Base-by-base conservation (phyloP, 148 eudicot species). In the Beta vulgaris region DNA sequence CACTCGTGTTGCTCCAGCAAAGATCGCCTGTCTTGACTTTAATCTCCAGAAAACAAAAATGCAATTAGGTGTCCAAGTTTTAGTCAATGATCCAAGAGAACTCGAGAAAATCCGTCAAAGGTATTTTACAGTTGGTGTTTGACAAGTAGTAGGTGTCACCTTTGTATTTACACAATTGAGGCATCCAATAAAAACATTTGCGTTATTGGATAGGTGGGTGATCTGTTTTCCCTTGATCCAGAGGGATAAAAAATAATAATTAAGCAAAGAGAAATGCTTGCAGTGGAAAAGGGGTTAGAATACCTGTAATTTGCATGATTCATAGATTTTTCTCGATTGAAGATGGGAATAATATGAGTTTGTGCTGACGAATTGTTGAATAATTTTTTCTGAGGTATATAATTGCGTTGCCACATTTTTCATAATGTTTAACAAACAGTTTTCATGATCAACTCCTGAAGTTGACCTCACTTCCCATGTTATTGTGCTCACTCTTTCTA, bases 41-140 rank as follows among this genome's bases (percentile, higher is more conserved):
- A 92, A 95, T 79, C 97, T 94, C 67, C 98, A 95, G 79, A 95
- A 88, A 82, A 95, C 98, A 19, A 95, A 95, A 81, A 89, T 95
- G 99, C 99, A 95, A 78, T 74, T 95, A 87, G 99, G 99, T 49
- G 92, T 95, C 69, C 99, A 92, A 81, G 97, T 95, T 81, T 80
- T 95, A 69, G 99, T 95, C 72, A 78, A 79, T 77, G 99, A 95
- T 82, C 99, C 99, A 2, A 78, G 97, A 76, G 99, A 95, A 82
- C 93, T 95, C 61, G 99, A 95, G 85, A 95, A 88, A 85, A 95
- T 95, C 68, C 98, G 99, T 71, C 96, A 92, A 77, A 92, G 99
- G 97, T 95, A 77, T 42, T 65, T 26, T 54, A 28, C 59, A 14
- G 6, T 6, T n/a, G 6, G 49, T 31, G 21, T 49, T 40, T 53